Evolutionary conservation across 257 asterid genomes (phyloP).

Genomic region (Solanum chilense): DNA sequence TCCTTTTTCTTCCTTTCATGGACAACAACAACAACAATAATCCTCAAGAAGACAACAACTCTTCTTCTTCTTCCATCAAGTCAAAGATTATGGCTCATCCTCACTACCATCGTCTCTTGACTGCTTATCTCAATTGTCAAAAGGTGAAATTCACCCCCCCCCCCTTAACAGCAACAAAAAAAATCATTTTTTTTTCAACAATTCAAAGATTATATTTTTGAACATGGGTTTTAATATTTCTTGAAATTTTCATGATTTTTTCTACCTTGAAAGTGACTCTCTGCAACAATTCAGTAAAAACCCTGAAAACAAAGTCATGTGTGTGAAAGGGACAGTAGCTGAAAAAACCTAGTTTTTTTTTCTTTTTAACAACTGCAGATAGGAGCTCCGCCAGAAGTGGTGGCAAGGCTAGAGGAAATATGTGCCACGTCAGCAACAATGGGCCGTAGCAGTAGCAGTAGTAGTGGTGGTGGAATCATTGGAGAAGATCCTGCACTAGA

Average conservation of each 20-base stretch:
- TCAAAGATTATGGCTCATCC: constrained; percentile 93
- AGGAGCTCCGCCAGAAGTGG: constrained; percentile 97
- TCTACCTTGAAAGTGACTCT: background rate
- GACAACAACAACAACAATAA: background rate
- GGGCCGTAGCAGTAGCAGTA: constrained; percentile 8
- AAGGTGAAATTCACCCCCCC: constrained; percentile 28
- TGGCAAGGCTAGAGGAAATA: constrained; percentile 74
- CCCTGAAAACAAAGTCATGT: constrained; percentile 3
- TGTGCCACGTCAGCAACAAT: constrained; percentile 49
- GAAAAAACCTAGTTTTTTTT: background rate
- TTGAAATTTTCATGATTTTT: background rate
- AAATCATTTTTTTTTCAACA: too few relatives aligned
- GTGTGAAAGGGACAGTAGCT: constrained; percentile 7
- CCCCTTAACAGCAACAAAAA: background rate
- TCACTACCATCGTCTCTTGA: constrained; percentile 70
- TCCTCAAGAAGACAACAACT: background rate
- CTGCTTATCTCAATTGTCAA: constrained; percentile 77
- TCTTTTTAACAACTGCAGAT: constrained; percentile 27
- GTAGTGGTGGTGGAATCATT: constrained; percentile 19
- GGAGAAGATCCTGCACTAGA: constrained; percentile 92
- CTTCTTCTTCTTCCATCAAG: constrained; percentile 25
- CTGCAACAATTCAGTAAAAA: background rate
- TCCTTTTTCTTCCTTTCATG: background rate
- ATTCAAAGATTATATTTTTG: background rate
- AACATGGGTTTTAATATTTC: background rate